Conservation (phyloP, 805 yeast species). For the Candida namnaoensis region DNA sequence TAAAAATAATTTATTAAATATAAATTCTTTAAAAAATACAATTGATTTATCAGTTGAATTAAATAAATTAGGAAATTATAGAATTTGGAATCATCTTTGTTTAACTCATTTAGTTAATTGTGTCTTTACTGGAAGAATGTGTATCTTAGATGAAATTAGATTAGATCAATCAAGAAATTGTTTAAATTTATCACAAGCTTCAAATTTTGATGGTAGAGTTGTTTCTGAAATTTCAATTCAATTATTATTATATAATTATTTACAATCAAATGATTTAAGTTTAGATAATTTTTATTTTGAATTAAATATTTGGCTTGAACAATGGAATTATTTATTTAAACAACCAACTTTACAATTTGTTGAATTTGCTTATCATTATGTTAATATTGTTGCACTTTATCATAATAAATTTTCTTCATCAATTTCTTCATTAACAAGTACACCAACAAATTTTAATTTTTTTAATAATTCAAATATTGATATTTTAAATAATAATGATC, state of each 20-base stretch:
- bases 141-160: constrained; percentile 51
- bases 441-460: too few relatives aligned
- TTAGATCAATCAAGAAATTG: constrained; percentile 51
- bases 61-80: constrained; percentile 43
- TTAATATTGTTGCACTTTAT: constrained; percentile 41
- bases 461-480: too few relatives aligned
- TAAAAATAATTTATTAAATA: constrained; percentile 11
- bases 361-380: constrained; percentile 60
- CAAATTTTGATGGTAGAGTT: constrained; percentile 79
- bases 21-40: neutral
- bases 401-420: constrained; percentile 20
- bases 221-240: constrained; percentile 66
- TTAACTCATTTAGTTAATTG: constrained; percentile 62
- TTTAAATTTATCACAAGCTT: constrained; percentile 47
- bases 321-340: constrained; percentile 60
- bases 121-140: constrained; percentile 56
- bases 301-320: constrained; percentile 51
- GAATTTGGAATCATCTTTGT: constrained; percentile 67
- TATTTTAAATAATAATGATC: too few relatives aligned
- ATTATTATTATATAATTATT: constrained; percentile 46
- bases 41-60: constrained; percentile 22
- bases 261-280: constrained; percentile 27
- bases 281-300: constrained; percentile 35
- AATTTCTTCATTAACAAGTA: too few relatives aligned
- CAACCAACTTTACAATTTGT: constrained; percentile 72